phyloP scores from a whole-genome alignment of 2,329 filamentous ascomycete genomes.

The Gremmenia infestans region DNA sequence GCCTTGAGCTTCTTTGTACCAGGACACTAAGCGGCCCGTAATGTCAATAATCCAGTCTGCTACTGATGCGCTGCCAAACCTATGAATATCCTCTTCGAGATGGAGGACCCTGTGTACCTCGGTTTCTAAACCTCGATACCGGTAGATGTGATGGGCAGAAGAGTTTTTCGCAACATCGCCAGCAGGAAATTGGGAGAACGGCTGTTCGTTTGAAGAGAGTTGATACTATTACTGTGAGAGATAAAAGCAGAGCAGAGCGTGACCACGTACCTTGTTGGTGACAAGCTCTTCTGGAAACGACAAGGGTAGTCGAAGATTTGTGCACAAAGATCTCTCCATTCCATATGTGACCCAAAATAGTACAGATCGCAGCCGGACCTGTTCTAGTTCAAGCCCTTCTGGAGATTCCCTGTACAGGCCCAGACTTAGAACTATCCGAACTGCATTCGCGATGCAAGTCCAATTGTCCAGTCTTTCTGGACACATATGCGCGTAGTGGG shows the following conservation, averaged over 20 bases:
- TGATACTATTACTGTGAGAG: neutral
- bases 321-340: neutral
- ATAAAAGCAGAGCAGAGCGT: neutral
- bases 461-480: neutral
- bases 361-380: neutral
- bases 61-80: neutral
- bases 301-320: neutral
- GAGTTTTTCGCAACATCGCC: neutral
- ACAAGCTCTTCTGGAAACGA: neutral
- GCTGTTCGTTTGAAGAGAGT: neutral
- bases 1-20: neutral
- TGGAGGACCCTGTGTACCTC: neutral
- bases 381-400: neutral
- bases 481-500: neutral
- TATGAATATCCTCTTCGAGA: neutral
- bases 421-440: neutral
- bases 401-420: neutral
- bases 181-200: neutral
- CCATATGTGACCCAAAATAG: neutral
- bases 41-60: neutral
- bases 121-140: neutral
- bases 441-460: neutral
- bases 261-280: neutral
- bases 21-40: neutral
- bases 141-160: neutral